Percentiles rank a stretch among this genome's conserved stretches.
Evolutionary conservation across 1,284 basidiomycete genomes (phyloP).

Genomic region (Leccinum pachyderme): DNA sequence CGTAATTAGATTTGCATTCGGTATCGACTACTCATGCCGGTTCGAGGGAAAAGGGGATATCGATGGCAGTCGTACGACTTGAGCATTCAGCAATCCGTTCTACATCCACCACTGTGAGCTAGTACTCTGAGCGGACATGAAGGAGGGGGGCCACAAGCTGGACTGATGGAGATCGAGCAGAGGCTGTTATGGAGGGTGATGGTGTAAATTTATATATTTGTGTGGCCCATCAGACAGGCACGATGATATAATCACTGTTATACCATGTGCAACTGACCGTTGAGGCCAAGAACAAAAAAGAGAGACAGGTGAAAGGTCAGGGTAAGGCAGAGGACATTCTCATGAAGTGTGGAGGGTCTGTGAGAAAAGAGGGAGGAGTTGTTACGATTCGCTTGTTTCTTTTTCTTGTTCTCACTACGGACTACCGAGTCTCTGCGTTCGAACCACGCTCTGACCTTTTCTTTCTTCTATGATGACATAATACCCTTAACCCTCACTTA

Average conservation of each 20-base stretch:
- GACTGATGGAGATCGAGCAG: neutral
- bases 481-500: no score
- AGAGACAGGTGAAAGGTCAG: neutral
- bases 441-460: no score
- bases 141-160: neutral
- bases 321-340: neutral
- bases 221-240: slow-evolving; percentile 18
- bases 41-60: neutral
- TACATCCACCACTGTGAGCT: slow-evolving; percentile 18
- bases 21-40: neutral
- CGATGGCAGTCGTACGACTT: neutral
- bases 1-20: slow-evolving; percentile 5
- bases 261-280: slow-evolving; percentile 26
- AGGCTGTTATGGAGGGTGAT: no score
- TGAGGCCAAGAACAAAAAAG: slow-evolving; percentile 15
- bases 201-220: neutral
- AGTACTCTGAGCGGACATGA: slow-evolving; percentile 20
- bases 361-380: slow-evolving; percentile 1
- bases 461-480: no score
- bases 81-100: no score
- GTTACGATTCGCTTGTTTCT: no score
- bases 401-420: no score
- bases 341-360: neutral
- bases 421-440: no score
- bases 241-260: slow-evolving; percentile 29